Percentiles rank a stretch among this genome's conserved stretches.
phyloP scores from a whole-genome alignment of 2,329 filamentous ascomycete species.

The Graphiopsis chlorocephala region DNA sequence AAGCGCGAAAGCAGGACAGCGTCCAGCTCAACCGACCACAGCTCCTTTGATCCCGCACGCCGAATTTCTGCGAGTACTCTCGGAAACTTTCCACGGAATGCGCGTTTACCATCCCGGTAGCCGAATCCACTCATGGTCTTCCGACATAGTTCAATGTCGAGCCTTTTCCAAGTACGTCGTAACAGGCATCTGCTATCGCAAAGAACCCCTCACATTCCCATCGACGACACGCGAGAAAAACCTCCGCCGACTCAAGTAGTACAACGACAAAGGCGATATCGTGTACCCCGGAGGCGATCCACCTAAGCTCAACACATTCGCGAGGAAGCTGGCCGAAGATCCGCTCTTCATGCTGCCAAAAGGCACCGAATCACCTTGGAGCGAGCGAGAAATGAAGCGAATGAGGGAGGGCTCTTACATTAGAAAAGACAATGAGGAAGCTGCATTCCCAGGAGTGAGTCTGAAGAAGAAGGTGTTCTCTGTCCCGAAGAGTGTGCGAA shows the following conservation, averaged over 20 bases:
- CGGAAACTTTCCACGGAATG: neutral
- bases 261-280: neutral
- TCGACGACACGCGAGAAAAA: neutral
- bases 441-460: neutral
- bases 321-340: neutral
- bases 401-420: neutral
- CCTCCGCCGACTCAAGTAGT: neutral
- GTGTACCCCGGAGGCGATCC: neutral
- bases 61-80: neutral
- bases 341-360: conserved; percentile 6
- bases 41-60: neutral
- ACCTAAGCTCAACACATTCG: neutral
- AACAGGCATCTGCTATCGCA: neutral
- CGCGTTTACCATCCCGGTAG: neutral
- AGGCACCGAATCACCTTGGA: neutral
- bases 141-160: neutral
- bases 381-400: neutral
- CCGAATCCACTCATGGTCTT: neutral
- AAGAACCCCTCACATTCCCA: neutral
- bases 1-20: neutral
- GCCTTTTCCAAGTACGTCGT: neutral
- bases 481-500: neutral
- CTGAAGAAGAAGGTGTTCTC: neutral
- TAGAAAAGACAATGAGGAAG: neutral
- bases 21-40: too few relatives aligned